A percentile compares a stretch with the other conserved stretches of the same genome.
Conservation (phyloP, 805 yeast genomes). For the Scheffersomyces stipitis region DNA sequence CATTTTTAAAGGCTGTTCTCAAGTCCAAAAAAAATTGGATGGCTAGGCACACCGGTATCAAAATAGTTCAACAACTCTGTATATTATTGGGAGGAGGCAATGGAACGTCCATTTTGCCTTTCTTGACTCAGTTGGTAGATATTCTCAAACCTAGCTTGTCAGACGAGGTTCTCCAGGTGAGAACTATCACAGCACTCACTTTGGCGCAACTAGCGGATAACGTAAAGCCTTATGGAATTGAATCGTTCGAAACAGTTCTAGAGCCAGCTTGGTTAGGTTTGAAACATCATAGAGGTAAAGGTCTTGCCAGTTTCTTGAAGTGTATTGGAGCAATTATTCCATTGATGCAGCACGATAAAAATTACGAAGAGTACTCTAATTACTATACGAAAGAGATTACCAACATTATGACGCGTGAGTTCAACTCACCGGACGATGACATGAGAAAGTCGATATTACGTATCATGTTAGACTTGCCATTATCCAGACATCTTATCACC, state of each 20-base stretch:
- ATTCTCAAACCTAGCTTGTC: constrained; percentile 57
- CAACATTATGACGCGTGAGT: constrained; percentile 66
- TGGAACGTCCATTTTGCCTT: constrained; percentile 60
- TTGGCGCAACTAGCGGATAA: constrained; percentile 77
- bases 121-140: constrained; percentile 61
- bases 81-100: constrained; percentile 52
- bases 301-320: constrained; percentile 70
- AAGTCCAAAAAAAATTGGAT: constrained; percentile 74
- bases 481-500: constrained; percentile 56
- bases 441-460: constrained; percentile 73
- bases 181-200: constrained; percentile 71
- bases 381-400: constrained; percentile 77
- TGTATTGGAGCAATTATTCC: constrained; percentile 83
- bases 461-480: constrained; percentile 66
- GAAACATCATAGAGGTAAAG: constrained; percentile 71
- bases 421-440: constrained; percentile 81
- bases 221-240: constrained; percentile 85
- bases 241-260: constrained; percentile 70
- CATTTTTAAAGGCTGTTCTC: constrained; percentile 80
- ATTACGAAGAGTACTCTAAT: constrained; percentile 66
- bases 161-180: constrained; percentile 68
- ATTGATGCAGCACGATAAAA: constrained; percentile 61
- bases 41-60: constrained; percentile 81
- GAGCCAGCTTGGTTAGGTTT: constrained; percentile 84
- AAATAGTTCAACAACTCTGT: constrained; percentile 75